phyloP scores from a whole-genome alignment of 2,329 filamentous ascomycete species.

The Dendrostoma leiphaemia region DNA sequence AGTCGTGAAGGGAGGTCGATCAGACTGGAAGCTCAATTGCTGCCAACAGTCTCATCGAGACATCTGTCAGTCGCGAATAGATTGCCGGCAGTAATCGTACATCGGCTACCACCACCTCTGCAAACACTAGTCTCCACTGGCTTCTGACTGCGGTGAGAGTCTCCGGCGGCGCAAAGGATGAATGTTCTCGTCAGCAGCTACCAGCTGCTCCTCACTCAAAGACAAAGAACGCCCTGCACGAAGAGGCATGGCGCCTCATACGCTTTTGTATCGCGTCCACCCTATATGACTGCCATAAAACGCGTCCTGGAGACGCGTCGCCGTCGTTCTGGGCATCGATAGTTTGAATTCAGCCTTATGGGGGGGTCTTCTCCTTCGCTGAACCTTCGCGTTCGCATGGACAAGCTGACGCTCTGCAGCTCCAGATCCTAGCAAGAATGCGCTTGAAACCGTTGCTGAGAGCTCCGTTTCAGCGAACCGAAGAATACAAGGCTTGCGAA shows the following conservation, averaged over 20 bases:
- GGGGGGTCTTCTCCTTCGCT: not conserved
- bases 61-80: slow-evolving; percentile 8
- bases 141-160: not conserved
- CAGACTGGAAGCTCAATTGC: not conserved
- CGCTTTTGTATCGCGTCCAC: not conserved
- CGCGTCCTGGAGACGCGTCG: not conserved
- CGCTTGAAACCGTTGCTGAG: not conserved
- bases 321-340: not conserved
- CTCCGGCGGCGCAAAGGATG: not conserved
- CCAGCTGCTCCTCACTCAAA: too few relatives aligned
- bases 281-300: not conserved
- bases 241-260: too few relatives aligned
- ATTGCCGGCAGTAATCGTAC: slow-evolving; percentile 6
- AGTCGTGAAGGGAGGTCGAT: not conserved
- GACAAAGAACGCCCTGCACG: too few relatives aligned
- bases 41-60: slow-evolving; percentile 5
- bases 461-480: not conserved
- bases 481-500: not conserved
- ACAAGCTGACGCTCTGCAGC: not conserved
- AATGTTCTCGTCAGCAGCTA: not conserved
- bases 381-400: not conserved
- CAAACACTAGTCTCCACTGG: not conserved
- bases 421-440: not conserved
- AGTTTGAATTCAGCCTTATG: not conserved
- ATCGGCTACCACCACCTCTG: not conserved